Base-by-base conservation (phyloP, 2,329 filamentous ascomycete species). In the Penicillium oxalicum region DNA sequence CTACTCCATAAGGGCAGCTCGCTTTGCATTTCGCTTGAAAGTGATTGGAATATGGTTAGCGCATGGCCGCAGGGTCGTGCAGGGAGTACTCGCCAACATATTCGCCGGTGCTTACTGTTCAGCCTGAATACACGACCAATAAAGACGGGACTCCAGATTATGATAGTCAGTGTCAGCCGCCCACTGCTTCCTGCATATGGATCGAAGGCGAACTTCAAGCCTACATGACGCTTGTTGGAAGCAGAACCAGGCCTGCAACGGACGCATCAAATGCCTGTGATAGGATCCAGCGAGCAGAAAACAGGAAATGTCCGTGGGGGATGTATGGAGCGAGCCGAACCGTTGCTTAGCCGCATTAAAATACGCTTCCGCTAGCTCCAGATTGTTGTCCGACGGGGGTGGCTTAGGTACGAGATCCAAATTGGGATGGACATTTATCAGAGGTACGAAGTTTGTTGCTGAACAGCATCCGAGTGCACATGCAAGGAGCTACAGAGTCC, bases 91-190 rank as follows among this genome's bases (percentile, higher is more conserved):
- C 9, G 6, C 12, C 25, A 32, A 32, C 29, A 32, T 2, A 32
- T 32, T 32, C 29, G 29, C 8, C 7, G 3, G 29, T 32, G 40
- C 56, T 45, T 40, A 60, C 58, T 58, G 57, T 42, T 60, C 58
- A 9, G 55, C 57, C 26, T 59, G 55, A n/a, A 60, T 60, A 49
- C 58, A 60, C 11, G 58, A 56, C 58, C 58, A 60, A 28, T 60
- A 60, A n/a, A 60, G 39, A 13, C 58, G 51, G 7, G 58, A 55
- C 18, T 60, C 58, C 9, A 60, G 44, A 32, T 59, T 59, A 34
- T 60, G 49, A 24, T 59, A 60, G 37, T 59, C 47, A 9, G 45
- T 48, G 44, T 60, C 52, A 9, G 57, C 56, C 4, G 45, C 55
- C 57, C 58, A 60, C 24, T 54, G 53, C 11, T 59, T 55, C 47